Percentiles rank a stretch among this genome's conserved stretches.
Evolutionary conservation across 805 yeast genomes (phyloP).

Genomic region (Candida qinlingensis): DNA sequence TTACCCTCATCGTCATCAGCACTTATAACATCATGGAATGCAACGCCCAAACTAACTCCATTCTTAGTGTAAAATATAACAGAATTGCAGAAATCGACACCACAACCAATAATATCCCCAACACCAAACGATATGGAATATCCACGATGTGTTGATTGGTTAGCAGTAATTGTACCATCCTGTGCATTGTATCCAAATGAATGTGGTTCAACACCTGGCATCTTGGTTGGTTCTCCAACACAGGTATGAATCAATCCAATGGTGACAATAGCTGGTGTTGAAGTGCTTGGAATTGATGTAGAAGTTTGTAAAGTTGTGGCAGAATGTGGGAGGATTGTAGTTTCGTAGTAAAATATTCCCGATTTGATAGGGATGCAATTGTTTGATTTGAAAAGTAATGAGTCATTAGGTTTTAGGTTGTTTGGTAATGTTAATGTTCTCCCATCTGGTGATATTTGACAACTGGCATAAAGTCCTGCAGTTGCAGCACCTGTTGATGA

Average conservation of each 20-base stretch:
- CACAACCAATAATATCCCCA: conserved; percentile 77
- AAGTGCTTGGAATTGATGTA: conserved; percentile 28
- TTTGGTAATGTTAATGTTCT: neutral
- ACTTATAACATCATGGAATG: conserved; percentile 38
- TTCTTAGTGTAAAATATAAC: conserved; percentile 75
- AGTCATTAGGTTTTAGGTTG: conserved; percentile 14
- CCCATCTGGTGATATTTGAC: neutral
- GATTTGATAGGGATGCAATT: conserved; percentile 32
- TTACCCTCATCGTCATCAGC: neutral
- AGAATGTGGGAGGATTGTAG: conserved; percentile 26
- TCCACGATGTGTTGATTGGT: conserved; percentile 34
- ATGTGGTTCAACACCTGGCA: conserved; percentile 44
- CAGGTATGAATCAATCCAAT: conserved; percentile 40
- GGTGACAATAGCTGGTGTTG: conserved; percentile 29
- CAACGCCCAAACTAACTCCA: conserved; percentile 59
- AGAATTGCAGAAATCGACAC: conserved; percentile 61
- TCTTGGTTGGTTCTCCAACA: conserved; percentile 25
- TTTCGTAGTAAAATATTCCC: conserved; percentile 49
- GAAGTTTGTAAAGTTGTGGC: conserved; percentile 8
- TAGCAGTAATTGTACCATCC: conserved; percentile 38
- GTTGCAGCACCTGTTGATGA: neutral
- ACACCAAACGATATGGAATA: conserved; percentile 43
- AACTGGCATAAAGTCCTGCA: neutral
- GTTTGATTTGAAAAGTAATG: conserved; percentile 28
- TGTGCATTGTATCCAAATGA: conserved; percentile 50